phyloP scores from a whole-genome alignment of 2,329 filamentous ascomycete genomes.

The Fusarium citri region DNA sequence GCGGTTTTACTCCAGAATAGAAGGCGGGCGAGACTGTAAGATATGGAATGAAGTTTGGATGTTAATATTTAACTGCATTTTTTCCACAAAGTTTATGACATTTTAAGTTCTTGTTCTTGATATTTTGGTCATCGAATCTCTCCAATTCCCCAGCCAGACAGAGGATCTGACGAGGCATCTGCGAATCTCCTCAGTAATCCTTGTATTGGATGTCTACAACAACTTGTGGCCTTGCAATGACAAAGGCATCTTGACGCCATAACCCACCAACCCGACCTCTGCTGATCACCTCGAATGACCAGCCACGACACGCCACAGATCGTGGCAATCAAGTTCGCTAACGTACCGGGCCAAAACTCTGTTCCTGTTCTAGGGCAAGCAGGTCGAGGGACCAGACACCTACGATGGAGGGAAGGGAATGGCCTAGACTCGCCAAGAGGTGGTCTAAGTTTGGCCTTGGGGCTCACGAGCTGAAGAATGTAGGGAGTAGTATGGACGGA shows the following conservation, averaged over 20 bases:
- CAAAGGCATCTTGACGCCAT: constrained; percentile 18
- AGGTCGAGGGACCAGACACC: constrained; percentile 7
- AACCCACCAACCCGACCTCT: background rate
- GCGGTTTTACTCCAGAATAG: constrained; percentile 10
- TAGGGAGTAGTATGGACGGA: background rate
- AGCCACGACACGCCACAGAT: constrained; percentile 17
- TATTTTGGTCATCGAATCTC: background rate
- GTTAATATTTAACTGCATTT: background rate
- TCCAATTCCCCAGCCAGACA: background rate
- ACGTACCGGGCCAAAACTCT: constrained; percentile 28
- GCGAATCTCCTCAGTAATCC: background rate
- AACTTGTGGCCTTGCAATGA: background rate
- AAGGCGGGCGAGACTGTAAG: constrained; percentile 15
- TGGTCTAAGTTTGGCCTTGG: constrained; percentile 12
- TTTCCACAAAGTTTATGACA: background rate
- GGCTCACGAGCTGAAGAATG: constrained; percentile 29
- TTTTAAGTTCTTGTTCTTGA: background rate
- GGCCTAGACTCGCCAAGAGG: constrained; percentile 33
- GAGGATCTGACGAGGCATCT: background rate
- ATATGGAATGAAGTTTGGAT: background rate
- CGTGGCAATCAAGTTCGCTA: constrained; percentile 29
- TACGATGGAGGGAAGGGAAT: constrained; percentile 1
- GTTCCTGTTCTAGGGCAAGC: constrained; percentile 23
- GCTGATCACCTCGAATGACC: background rate
- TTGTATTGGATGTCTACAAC: background rate